Base-by-base conservation (phyloP, 345 rosid species). In the Lepidium sativum region DNA sequence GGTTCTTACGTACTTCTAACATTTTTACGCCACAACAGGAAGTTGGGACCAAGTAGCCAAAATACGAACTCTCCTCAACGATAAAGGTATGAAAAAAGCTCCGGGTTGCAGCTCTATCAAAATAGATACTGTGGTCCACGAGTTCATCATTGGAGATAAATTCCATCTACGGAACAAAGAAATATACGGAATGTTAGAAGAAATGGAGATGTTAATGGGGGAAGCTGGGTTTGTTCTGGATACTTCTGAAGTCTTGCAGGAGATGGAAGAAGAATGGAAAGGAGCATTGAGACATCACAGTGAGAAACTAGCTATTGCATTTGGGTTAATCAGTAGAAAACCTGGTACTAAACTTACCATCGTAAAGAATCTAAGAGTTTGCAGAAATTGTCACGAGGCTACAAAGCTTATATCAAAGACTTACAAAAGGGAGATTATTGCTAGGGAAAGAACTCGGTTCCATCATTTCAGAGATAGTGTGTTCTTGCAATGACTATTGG, bases 401-500 rank as follows among this genome's bases (percentile, higher is more conserved):
- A 86, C 86, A 3, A 87, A 87, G 75, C 76, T 85, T 21, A 77
- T 86, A 32, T 86, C 96, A 2, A 84, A 84, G 80, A 84, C 86
- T 53, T 88, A 82, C 76, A 77, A 76, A 35, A 79, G 92, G 73
- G 96, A 86, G 72, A 86, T 88, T 48, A 80, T 86, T 70, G 92
- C 92, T 32, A 75, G 88, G 71, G 96, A 88, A 69, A 70, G 87
- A 71, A 80, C 81, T 63, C 89, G 90, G 4, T 88, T 88, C 78
- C 92, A 89, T 74, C 91, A 89, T 74, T 83, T 86, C 67, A 82
- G 73, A 71, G 79, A 84, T 74, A 89, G 91, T 62, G 62, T 89
- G 97, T 75, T 86, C 97, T 9, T 87, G 97, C 70, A 81, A 79
- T 27, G 97, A 85, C 72, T 79, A 70, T 60, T 88, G 96, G 96